These are phyloP conservation scores for Aspergillus clavatus DNA, from an alignment of 2,329 filamentous ascomycete genomes.

Conservation along the genomic window DNA sequence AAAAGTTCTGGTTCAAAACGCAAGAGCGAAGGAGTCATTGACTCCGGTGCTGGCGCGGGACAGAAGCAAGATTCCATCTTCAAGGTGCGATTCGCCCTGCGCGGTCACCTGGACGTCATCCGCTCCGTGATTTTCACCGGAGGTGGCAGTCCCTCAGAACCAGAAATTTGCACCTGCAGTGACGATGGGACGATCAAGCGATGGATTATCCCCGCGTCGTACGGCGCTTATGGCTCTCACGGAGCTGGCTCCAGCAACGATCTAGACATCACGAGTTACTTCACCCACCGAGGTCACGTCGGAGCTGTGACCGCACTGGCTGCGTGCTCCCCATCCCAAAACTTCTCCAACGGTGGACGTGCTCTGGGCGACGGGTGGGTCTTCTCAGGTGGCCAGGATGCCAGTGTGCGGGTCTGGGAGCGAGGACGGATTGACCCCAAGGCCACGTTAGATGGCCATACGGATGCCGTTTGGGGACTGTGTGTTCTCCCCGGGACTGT, in stretches of 20 bases:
- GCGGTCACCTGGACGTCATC: constrained; percentile 90
- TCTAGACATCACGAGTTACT: constrained; percentile 86
- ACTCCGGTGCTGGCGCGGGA: constrained; percentile 46
- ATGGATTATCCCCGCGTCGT: constrained; percentile 85
- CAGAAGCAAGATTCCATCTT: constrained; percentile 70
- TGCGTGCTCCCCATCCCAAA: constrained; percentile 79
- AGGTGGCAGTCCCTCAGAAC: constrained; percentile 89
- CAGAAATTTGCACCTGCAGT: constrained; percentile 92
- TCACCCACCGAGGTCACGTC: constrained; percentile 91
- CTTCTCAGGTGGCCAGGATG: constrained; percentile 93
- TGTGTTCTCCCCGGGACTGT: constrained; percentile 84
- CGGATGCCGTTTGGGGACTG: constrained; percentile 91
- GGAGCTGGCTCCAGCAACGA: constrained; percentile 61
- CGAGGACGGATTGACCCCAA: constrained; percentile 91
- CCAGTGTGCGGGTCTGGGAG: constrained; percentile 92
- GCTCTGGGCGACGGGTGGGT: constrained; percentile 95
- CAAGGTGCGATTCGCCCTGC: constrained; percentile 85
- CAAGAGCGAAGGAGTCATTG: constrained; percentile 58
- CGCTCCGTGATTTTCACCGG: constrained; percentile 95
- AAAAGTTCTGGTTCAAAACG: constrained; percentile 74
- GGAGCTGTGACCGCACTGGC: constrained; percentile 83
- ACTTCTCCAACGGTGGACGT: constrained; percentile 82
- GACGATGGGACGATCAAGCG: constrained; percentile 95
- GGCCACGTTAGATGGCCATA: constrained; percentile 88
- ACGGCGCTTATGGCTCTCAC: constrained; percentile 57